Percentiles rank a stretch among this genome's conserved stretches.
These are phyloP conservation scores for Salix brachista DNA, from an alignment of 345 rosid species.

Conservation along the genomic window DNA sequence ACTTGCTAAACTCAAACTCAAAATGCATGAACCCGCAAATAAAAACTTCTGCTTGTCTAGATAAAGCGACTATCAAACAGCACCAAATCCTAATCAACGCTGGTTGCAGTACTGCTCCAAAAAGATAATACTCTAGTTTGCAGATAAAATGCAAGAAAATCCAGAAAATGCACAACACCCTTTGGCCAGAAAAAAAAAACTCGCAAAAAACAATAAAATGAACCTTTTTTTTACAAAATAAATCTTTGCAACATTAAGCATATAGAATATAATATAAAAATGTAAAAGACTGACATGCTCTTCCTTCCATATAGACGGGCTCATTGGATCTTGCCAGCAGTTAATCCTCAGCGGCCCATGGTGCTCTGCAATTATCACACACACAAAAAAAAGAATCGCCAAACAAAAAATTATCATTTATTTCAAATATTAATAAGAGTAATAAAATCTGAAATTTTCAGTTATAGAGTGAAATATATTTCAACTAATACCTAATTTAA, in stretches of 20 bases:
- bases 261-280: background rate
- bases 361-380: conserved; percentile 20
- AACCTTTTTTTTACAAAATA: background rate
- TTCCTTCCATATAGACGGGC: conserved; percentile 42
- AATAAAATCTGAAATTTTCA: no score
- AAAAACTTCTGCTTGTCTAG: no score
- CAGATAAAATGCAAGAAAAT: background rate
- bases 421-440: background rate
- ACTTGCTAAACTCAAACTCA: no score
- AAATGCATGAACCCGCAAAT: no score
- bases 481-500: background rate
- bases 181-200: background rate
- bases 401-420: background rate
- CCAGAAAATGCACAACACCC: background rate
- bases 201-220: background rate
- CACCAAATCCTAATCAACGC: background rate
- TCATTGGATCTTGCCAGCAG: conserved; percentile 38
- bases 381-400: background rate
- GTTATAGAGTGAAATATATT: no score
- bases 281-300: conserved; percentile 34
- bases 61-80: no score
- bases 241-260: background rate
- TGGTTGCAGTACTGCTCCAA: background rate
- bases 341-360: conserved; percentile 36
- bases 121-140: background rate